Conservation (phyloP, 2,329 filamentous ascomycete species). For the Calonectria multiphialidica region DNA sequence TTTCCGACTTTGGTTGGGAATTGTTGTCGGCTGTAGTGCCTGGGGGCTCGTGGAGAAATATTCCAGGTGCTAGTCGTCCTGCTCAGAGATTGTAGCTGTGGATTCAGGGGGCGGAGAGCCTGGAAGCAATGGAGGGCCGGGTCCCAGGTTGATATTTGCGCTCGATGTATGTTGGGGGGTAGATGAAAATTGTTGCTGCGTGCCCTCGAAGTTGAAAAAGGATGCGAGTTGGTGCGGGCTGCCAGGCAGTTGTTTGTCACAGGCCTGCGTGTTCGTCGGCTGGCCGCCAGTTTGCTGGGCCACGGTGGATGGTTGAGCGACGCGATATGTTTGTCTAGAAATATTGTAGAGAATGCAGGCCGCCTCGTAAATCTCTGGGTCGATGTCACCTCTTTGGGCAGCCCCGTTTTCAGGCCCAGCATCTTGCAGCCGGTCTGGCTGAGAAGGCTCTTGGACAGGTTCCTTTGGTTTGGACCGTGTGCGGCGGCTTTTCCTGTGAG, state of each 20-base stretch:
- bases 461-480: neutral
- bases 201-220: neutral
- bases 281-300: neutral
- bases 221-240: neutral
- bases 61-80: neutral
- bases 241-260: constrained; percentile 1
- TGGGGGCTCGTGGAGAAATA: neutral
- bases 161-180: neutral
- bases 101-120: neutral
- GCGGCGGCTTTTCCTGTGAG: neutral
- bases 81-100: neutral
- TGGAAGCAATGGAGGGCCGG: neutral
- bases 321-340: neutral
- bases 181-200: no score
- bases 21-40: neutral
- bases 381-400: neutral
- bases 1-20: neutral
- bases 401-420: neutral
- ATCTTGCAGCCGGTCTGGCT: neutral
- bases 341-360: neutral
- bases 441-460: neutral
- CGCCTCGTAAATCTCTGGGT: neutral
- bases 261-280: neutral
- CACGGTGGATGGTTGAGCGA: neutral
- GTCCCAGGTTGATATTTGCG: neutral